Percentiles rank a stretch among this genome's conserved stretches.
These are phyloP conservation scores for Didymella sp. DNA, from an alignment of 2,329 filamentous ascomycete genomes.

Conservation along the genomic window DNA sequence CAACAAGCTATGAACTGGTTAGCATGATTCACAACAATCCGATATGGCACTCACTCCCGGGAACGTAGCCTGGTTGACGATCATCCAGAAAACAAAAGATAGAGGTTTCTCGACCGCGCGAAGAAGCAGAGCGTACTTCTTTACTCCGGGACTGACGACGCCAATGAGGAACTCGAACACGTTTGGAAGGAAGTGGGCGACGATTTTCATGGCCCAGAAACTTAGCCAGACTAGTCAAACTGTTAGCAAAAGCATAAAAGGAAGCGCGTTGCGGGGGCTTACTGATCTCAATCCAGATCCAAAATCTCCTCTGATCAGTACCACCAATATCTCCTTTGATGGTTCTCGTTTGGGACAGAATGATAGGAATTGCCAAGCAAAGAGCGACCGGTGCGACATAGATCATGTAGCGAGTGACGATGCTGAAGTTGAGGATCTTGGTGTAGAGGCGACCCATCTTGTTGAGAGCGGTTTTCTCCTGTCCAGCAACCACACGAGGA, in stretches of 20 bases:
- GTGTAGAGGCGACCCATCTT: slow-evolving; percentile 67
- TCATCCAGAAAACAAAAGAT: slow-evolving; percentile 66
- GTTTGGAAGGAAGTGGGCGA: slow-evolving; percentile 64
- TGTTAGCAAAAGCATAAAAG: slow-evolving; percentile 9
- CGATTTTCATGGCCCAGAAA: slow-evolving; percentile 67
- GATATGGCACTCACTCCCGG: slow-evolving; percentile 52
- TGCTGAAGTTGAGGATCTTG: slow-evolving; percentile 67
- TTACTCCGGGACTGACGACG: slow-evolving; percentile 68
- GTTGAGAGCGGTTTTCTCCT: slow-evolving; percentile 63
- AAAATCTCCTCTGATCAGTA: slow-evolving; percentile 66
- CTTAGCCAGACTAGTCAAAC: slow-evolving; percentile 61
- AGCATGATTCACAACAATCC: not conserved
- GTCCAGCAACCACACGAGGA: slow-evolving; percentile 48
- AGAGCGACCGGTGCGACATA: slow-evolving; percentile 66
- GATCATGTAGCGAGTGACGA: slow-evolving; percentile 68
- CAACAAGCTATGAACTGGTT: slow-evolving; percentile 16
- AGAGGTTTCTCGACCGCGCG: slow-evolving; percentile 66
- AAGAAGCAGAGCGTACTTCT: slow-evolving; percentile 68
- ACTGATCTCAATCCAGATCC: slow-evolving; percentile 68
- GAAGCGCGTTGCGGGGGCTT: slow-evolving; percentile 17
- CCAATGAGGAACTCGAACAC: slow-evolving; percentile 68
- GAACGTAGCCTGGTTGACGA: slow-evolving; percentile 67
- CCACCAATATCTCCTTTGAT: slow-evolving; percentile 57
- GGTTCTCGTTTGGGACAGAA: slow-evolving; percentile 62
- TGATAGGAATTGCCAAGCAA: slow-evolving; percentile 68